phyloP scores from a whole-genome alignment of 345 rosid species.

The Aegle marmelos region DNA sequence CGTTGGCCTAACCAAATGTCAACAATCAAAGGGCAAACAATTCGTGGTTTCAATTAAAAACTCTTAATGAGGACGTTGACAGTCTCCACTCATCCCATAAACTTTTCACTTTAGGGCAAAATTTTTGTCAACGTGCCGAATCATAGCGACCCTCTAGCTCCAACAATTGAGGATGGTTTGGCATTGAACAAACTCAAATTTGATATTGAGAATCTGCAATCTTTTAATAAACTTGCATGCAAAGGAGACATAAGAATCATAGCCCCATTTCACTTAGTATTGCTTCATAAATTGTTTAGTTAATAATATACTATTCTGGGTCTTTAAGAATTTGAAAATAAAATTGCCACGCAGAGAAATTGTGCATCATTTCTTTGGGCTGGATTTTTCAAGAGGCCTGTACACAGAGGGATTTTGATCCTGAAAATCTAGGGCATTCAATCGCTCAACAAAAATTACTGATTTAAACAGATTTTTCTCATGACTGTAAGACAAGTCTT shows the following conservation, averaged over 20 bases:
- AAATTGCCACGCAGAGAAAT: neutral
- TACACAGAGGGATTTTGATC: neutral
- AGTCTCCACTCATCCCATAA: neutral
- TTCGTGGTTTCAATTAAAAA: neutral
- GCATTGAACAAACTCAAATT: neutral
- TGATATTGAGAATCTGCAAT: neutral
- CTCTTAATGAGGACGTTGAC: slow-evolving; percentile 2
- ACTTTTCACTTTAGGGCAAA: neutral
- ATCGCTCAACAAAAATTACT: neutral
- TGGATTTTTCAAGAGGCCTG: slow-evolving; percentile 10
- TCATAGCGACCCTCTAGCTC: slow-evolving; percentile 3
- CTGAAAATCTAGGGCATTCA: neutral
- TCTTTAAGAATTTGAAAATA: neutral
- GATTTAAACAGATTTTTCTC: neutral
- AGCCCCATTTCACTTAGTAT: slow-evolving; percentile 12
- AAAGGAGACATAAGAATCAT: slow-evolving; percentile 12
- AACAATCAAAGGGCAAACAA: neutral
- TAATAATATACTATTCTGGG: neutral
- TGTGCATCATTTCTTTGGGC: neutral
- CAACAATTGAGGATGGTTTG: slow-evolving; percentile 16
- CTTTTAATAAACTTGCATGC: neutral
- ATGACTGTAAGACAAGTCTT: neutral
- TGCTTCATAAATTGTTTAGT: neutral
- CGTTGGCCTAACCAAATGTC: neutral
- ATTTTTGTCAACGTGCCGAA: neutral